Base-by-base conservation (phyloP, 2,329 filamentous ascomycete genomes). In the Pseudogymnoascus sp. region DNA sequence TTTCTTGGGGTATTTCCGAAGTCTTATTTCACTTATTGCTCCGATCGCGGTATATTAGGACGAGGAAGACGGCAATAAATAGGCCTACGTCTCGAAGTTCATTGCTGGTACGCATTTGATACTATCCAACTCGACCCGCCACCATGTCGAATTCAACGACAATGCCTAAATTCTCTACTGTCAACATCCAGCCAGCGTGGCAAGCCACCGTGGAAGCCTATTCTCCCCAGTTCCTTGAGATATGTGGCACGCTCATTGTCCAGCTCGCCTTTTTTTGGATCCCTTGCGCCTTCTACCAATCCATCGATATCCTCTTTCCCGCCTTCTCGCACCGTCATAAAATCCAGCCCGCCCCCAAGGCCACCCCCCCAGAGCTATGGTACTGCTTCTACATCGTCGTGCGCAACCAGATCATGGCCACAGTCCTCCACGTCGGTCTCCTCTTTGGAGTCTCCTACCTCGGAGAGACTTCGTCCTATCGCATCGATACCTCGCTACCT, bases 301-400 rank as follows among this genome's bases (percentile, higher is more conserved):
- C 69, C 0, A 74, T 84, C 12, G 79, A 81, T 66, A 42, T 65
- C 8, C 10, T 79, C 10, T 73, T 76, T n/a, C 82, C 82, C 0
- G 54, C 68, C 7, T 84, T 83, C 67, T 79, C 81, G 0, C 73
- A 73, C 6, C 75, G 74, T 4, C 81, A 84, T 74, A 84, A 84
- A 69, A 78, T 84, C 64, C 82, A 84, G 66, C 80, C 80, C 0
- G 75, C 77, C 0, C 77, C 77, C 1, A 79, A 78, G 60, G 81
- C 82, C 1, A 79, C 76, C 1, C 42, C 69, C 1, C 66, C 68
- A 2, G 79, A 83, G n/a, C 75, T 83, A 23, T 40, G 69, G 1
- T 74, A 78, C 66, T 82, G 81, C 63, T 67, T 77, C 39, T 14
- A 63, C 34, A 71, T 83, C 14, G 78, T 81, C 3, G 64, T 77